phyloP scores from a whole-genome alignment of 2,329 filamentous ascomycete genomes.

The Corinectria fuckeliana region DNA sequence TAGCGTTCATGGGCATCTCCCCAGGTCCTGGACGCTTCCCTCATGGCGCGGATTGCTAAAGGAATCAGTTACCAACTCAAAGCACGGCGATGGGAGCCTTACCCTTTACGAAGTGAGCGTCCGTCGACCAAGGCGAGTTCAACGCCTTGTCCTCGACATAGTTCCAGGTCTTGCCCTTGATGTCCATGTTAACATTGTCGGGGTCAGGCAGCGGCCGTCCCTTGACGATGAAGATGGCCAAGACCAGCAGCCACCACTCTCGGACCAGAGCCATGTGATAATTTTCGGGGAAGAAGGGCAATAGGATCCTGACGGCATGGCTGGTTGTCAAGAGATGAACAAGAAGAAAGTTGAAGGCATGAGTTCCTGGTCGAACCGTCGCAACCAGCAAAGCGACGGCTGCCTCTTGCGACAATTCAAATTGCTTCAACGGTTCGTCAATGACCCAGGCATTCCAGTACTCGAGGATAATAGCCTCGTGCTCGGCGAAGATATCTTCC shows the following conservation, averaged over 20 bases:
- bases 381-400: slow-evolving; percentile 68
- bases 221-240: slow-evolving; percentile 79
- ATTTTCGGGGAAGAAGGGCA: slow-evolving; percentile 76
- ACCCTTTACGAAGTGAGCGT: slow-evolving; percentile 89
- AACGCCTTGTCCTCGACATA: slow-evolving; percentile 77
- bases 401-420: slow-evolving; percentile 72
- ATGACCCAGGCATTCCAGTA: slow-evolving; percentile 92
- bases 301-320: slow-evolving; percentile 84
- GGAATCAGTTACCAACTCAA: slow-evolving; percentile 4
- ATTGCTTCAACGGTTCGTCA: slow-evolving; percentile 72
- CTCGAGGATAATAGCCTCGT: slow-evolving; percentile 75
- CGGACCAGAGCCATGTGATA: slow-evolving; percentile 77
- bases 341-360: slow-evolving; percentile 82
- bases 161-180: slow-evolving; percentile 75
- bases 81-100: slow-evolving; percentile 33
- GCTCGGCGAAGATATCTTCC: slow-evolving; percentile 68
- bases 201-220: slow-evolving; percentile 74
- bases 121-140: slow-evolving; percentile 69
- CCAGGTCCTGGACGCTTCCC: slow-evolving; percentile 77
- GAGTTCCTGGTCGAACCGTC: slow-evolving; percentile 61
- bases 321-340: slow-evolving; percentile 84
- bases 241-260: slow-evolving; percentile 87
- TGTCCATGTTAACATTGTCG: slow-evolving; percentile 65
- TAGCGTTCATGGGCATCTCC: slow-evolving; percentile 71
- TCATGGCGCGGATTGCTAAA: slow-evolving; percentile 73